A percentile compares a stretch with the other conserved stretches of the same genome.
phyloP scores from a whole-genome alignment of 225 moss, liverwort and hornwort genomes.

The Ulota crispa region DNA sequence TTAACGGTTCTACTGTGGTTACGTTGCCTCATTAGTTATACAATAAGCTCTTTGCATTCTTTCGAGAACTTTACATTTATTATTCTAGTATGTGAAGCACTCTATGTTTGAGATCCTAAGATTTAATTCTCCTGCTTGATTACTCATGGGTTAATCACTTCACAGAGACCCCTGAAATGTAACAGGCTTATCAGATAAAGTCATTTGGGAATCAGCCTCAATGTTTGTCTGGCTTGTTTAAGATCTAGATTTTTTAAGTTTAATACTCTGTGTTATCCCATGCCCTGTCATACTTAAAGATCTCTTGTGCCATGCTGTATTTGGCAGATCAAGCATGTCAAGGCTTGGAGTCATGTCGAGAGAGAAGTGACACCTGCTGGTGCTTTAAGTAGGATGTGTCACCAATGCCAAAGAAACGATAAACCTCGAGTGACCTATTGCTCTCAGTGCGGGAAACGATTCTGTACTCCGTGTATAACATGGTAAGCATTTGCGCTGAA shows the following conservation, averaged over 20 bases:
- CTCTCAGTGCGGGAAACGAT: constrained; percentile 74
- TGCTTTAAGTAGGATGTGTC: constrained; percentile 81
- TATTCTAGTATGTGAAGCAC: background rate
- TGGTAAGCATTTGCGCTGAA: constrained; percentile 50
- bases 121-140: constrained; percentile 11
- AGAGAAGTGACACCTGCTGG: constrained; percentile 47
- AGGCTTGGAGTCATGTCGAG: constrained; percentile 47
- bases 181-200: background rate
- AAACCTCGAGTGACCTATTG: constrained; percentile 76
- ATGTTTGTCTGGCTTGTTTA: background rate
- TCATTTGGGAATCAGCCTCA: background rate
- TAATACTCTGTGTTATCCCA: background rate
- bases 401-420: constrained; percentile 92
- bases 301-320: constrained; percentile 5
- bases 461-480: constrained; percentile 77
- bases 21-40: background rate
- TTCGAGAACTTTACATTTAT: background rate
- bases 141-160: background rate
- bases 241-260: constrained; percentile 1
- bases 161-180: background rate
- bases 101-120: background rate
- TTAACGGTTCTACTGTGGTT: background rate
- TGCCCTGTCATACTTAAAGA: background rate
- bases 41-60: background rate
- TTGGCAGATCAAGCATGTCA: constrained; percentile 37